Evolutionary conservation across 768 basidiomycete genomes (phyloP), one percentile per base, ranked within the genome.

Genomic region (Serendipita sp.): DNA sequence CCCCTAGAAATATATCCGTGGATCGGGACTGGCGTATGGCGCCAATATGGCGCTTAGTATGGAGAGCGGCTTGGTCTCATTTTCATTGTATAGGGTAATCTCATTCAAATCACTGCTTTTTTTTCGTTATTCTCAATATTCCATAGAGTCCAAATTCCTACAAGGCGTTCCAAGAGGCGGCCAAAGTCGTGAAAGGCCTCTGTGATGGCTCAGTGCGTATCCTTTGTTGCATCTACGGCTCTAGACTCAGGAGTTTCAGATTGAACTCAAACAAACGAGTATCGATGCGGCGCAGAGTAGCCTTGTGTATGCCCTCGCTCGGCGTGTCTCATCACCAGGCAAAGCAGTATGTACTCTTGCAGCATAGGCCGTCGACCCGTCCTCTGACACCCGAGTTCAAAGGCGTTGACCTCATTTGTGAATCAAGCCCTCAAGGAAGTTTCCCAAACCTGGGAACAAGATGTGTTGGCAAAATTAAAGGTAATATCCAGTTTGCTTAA

Each of bases 361-460:
- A 34, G 23, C 23, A 23, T 23, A 60, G 2, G 27, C 27, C 16
- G 27, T 4, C 16, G 55, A 37, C 29, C 33, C 18, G 36, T 31
- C 18, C 8, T 33, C 34, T 60, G 18, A 60, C 36, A 27, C 8
- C 23, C 34, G 23, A 60, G 36, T 34, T 4, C 10, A 8, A 52
- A 92, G 91, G 91, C 92, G 0, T 72, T 81, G 44, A 79, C 81
- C 29, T 95, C 92, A 0, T 97, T 96, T 74, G 77, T 80, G 34
- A 94, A 98, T 74, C 91, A 96, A 76, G 88, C 86, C 0, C 78
- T 99, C n/a, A 90, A 88, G 70, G 87, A 85, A 36, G 81, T 97
- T 8, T 75, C 85, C 3, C 84, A 86, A 70, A 81, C 84, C 66
- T 78, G 87, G 70, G 85, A 87, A 68, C 77, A 88, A 29, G 80